Percentiles rank a stretch among this genome's conserved stretches.
Evolutionary conservation across 345 rosid species (phyloP).

Genomic region (Durio zibethinus): DNA sequence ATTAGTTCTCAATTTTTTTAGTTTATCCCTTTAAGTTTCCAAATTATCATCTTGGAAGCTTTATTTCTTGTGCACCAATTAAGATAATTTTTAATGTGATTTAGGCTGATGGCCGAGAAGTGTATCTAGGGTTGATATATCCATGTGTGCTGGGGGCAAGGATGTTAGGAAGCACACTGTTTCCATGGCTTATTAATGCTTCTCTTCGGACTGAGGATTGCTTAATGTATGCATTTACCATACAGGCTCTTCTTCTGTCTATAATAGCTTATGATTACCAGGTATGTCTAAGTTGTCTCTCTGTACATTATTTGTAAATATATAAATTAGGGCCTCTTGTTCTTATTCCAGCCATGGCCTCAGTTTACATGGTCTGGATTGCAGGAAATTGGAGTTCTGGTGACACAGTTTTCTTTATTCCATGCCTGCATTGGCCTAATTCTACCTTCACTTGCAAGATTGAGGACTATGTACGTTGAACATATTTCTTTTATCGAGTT

Average conservation of each 20-base stretch:
- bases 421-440: constrained; percentile 69
- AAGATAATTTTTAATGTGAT: constrained; percentile 7
- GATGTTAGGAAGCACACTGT: constrained; percentile 88
- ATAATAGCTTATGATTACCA: constrained; percentile 90
- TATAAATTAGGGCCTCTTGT: neutral
- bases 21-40: constrained; percentile 7
- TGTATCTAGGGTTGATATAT: constrained; percentile 73
- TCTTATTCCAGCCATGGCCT: constrained; percentile 7
- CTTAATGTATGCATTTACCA: constrained; percentile 53
- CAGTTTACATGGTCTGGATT: constrained; percentile 20
- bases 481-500: neutral
- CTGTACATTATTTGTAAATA: neutral
- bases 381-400: constrained; percentile 83
- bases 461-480: constrained; percentile 82
- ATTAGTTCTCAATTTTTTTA: constrained; percentile 14
- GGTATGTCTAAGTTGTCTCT: constrained; percentile 37
- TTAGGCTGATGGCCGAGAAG: constrained; percentile 97
- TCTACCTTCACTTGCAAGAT: constrained; percentile 79
- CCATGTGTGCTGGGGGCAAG: constrained; percentile 85
- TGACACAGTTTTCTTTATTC: constrained; percentile 68
- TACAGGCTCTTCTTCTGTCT: constrained; percentile 63
- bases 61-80: neutral
- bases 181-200: constrained; percentile 76
- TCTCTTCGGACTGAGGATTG: constrained; percentile 76
- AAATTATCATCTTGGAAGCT: neutral